Conservation (phyloP, 2,329 filamentous ascomycete genomes). For the Fusarium nematophilum region DNA sequence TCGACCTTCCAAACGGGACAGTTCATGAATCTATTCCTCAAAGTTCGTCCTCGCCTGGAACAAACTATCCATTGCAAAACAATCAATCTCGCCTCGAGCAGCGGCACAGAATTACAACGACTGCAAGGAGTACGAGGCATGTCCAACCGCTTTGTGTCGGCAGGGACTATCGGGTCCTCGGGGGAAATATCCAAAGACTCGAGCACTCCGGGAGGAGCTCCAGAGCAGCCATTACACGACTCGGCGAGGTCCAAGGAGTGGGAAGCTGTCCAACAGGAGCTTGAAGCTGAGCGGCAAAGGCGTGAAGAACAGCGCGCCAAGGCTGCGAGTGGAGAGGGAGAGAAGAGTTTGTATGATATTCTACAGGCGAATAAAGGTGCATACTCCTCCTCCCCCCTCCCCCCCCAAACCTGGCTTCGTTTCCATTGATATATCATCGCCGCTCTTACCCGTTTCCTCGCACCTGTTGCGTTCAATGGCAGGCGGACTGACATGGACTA, state of each 20-base stretch:
- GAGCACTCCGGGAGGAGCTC: constrained; percentile 3
- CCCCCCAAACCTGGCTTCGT: neutral
- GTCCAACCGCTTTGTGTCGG: constrained; percentile 67
- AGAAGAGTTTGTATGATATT: constrained; percentile 77
- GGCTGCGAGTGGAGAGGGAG: constrained; percentile 54
- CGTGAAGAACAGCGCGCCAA: constrained; percentile 63
- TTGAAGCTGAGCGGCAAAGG: constrained; percentile 69
- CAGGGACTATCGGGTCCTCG: constrained; percentile 58
- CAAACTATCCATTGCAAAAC: too few relatives aligned
- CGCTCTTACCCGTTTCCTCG: too few relatives aligned
- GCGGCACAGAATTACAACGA: too few relatives aligned
- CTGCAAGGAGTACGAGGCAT: too few relatives aligned
- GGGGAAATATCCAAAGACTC: constrained; percentile 40
- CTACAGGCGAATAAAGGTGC: constrained; percentile 86
- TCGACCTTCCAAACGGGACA: too few relatives aligned
- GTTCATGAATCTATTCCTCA: too few relatives aligned
- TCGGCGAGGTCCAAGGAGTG: constrained; percentile 60
- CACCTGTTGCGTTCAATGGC: too few relatives aligned
- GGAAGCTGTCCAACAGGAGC: constrained; percentile 72
- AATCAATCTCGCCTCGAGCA: too few relatives aligned
- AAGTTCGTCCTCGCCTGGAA: too few relatives aligned
- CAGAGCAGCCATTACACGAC: constrained; percentile 29
- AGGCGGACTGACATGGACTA: neutral
- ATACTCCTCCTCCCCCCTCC: neutral
- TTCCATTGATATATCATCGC: too few relatives aligned